Evolutionary conservation across 441 rosid species (phyloP), one percentile per base, ranked within the genome.

Genomic region (Macaranga tanarius): DNA sequence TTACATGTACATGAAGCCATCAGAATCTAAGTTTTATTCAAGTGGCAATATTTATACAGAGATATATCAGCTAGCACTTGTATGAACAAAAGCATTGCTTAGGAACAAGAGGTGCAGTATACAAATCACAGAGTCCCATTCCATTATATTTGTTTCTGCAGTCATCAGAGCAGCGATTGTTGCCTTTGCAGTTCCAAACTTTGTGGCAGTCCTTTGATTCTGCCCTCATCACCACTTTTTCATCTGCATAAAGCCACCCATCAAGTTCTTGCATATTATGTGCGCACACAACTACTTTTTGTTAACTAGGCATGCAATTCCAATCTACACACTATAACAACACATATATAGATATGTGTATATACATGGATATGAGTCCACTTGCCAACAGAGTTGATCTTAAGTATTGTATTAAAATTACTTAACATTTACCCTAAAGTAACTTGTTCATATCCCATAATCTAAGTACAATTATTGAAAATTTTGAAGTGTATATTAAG

Each of bases 81-180:
- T 73, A 80, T 0, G 85, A 81, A 75, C 85, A 84, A 45, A 82
- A 84, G 56, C 85, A 82, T 45, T 82, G 87, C 75, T 79, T 79
- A 0, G 85, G 86, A 75, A 84, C 80, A 17, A 67, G 34, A 0
- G 85, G 85, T 12, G 75, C 78, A 42, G 84, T 76, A 54, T 78
- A 82, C 7, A 82, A 64, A 64, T 80, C 83, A 55, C 79, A 82
- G 2, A 69, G 73, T 5, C 84, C 84, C 75, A 12, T 70, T 52
- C 87, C 87, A 64, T 67, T 76, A 63, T 69, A 74, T 42, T 55
- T 73, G 40, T 59, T 84, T 48, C 55, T 77, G 55, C 85, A 80
- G 67, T 74, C 87, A 22, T 78, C 77, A 79, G 82, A 61, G 81
- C 87, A 80, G 38, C 75, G 67, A 12, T 78, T 62, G 1, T 56